Base-by-base conservation (phyloP, 176 grass and related monocot species). In the Leersia perrieri region DNA sequence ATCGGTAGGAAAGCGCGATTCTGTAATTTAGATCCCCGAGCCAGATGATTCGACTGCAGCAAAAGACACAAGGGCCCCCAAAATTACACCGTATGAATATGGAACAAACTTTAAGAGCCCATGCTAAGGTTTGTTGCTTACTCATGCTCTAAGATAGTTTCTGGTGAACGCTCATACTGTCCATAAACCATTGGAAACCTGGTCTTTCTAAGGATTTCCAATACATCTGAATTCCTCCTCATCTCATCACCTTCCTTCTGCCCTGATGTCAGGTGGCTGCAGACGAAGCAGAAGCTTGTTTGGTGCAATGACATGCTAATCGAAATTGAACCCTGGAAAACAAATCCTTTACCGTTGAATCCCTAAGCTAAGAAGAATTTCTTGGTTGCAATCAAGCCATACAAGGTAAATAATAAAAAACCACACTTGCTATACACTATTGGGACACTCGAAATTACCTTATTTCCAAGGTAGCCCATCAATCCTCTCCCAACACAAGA, bases 221-320 rank as follows among this genome's bases (percentile, higher is more conserved):
- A 63, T 16, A 98, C 95, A 77, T 98, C 95, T 1, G 92, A 91
- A 68, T 98, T 98, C 39, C 95, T 82, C 28, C 95, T 82, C 33
- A 89, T 58, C 74, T 98, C 95, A 67, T 98, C 95, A 53, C 95
- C 95, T 44, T 98, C 95, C 83, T 98, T 98, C 88, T 98, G 92
- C 25, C 95, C 95, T 2, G 95, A 98, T 1, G 95, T 98, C 90
- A 98, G 94, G 79, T 98, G 95, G 79, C 95, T 93, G 93, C 95
- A 98, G 86, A 98, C 88, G 80, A 98, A 98, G 95, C 95, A 98
- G 92, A 98, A 93, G 90, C 95, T 98, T 83, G 95, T 98, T 95
- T 98, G 95, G 86, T 98, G 95, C 88, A 98, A 91, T 81, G 90
- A 89, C 95, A 98, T 91, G 95, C 95, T 98, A 89, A 98, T 92